phyloP scores from a whole-genome alignment of 805 yeast species.

The Sugiyamaella qingdaonensis region DNA sequence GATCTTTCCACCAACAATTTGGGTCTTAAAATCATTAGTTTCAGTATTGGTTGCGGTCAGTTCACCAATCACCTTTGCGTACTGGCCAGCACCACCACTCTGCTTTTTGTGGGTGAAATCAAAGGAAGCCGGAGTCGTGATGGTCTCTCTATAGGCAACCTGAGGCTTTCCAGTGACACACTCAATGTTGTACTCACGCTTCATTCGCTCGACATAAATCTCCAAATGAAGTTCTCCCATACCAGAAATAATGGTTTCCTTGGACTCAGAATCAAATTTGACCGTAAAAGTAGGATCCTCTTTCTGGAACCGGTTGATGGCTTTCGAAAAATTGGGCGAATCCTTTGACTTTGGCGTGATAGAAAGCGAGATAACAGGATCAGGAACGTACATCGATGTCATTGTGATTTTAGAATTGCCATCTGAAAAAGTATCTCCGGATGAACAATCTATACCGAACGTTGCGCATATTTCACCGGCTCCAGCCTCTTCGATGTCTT shows the following conservation, averaged over 20 bases:
- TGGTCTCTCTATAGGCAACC: constrained; percentile 95
- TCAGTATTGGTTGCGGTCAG: constrained; percentile 25
- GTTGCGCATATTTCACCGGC: constrained; percentile 99
- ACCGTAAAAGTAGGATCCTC: constrained; percentile 99
- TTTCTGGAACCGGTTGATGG: constrained; percentile 94
- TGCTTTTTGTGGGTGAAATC: constrained; percentile 97
- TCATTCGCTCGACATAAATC: constrained; percentile 97
- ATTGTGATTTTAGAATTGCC: constrained; percentile 76
- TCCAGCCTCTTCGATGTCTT: constrained; percentile 90
- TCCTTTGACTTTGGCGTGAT: constrained; percentile 86
- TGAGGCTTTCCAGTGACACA: constrained; percentile 96
- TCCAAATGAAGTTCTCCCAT: constrained; percentile 98
- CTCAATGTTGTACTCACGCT: constrained; percentile 93
- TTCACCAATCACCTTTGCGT: constrained; percentile 88
- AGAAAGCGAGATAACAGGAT: constrained; percentile 93
- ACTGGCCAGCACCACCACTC: constrained; percentile 99
- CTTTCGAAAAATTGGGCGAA: constrained; percentile 86
- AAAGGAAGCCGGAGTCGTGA: constrained; percentile 65
- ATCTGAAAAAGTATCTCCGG: constrained; percentile 96
- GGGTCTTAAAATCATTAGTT: constrained; percentile 69
- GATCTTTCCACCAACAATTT: constrained; percentile 94
- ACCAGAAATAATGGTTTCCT: constrained; percentile 92
- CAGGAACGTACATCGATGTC: constrained; percentile 99
- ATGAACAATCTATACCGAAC: constrained; percentile 97
- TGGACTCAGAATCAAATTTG: constrained; percentile 80